Conservation (phyloP, 2,329 filamentous ascomycete genomes). For the Hypoxylon sp. region DNA sequence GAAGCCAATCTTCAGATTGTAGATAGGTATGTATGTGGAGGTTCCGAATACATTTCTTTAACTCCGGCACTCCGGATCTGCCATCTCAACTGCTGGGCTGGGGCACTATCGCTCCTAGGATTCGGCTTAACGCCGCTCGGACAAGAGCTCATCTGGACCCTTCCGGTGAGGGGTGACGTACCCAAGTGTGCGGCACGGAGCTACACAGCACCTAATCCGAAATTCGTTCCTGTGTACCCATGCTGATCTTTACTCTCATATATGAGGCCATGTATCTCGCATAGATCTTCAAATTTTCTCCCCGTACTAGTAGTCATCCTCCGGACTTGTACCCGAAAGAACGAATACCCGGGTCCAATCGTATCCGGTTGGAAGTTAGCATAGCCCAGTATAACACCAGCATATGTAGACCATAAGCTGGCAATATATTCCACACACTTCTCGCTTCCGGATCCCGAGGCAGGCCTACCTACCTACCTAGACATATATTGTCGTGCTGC, state of each 20-base stretch:
- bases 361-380: conserved; percentile 1
- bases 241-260: background rate
- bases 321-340: conserved; percentile 9
- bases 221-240: background rate
- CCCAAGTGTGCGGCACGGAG: background rate
- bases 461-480: background rate
- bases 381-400: background rate
- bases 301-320: conserved; percentile 14
- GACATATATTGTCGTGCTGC: background rate
- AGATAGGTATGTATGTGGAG: background rate
- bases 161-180: background rate
- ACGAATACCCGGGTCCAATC: conserved; percentile 24
- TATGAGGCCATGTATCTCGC: conserved; percentile 11
- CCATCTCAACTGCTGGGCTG: background rate
- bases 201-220: background rate
- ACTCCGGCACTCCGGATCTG: conserved; percentile 3
- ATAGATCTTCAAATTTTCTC: conserved; percentile 31
- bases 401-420: background rate
- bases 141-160: background rate
- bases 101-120: background rate
- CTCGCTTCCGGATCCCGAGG: background rate
- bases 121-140: background rate
- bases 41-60: background rate
- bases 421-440: background rate
- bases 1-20: background rate